These are phyloP conservation scores for Chimonanthus salicifolius DNA, from an alignment of 164 flowering plant species.

Conservation along the genomic window DNA sequence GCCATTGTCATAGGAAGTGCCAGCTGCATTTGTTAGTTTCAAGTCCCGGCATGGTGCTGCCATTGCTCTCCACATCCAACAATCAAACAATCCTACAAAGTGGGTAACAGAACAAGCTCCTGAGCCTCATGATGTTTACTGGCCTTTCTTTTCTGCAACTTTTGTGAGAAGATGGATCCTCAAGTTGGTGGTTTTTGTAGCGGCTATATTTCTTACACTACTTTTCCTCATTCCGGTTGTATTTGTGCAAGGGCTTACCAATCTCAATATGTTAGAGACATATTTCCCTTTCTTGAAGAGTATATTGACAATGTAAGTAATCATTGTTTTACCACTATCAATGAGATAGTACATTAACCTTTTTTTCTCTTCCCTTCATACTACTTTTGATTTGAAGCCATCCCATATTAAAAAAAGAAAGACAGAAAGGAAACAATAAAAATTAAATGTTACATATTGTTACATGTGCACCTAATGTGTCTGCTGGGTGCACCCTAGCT, in stretches of 20 bases:
- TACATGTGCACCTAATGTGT: background rate
- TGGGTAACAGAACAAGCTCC: conserved; percentile 91
- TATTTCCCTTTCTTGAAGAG: conserved; percentile 69
- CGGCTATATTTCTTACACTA: conserved; percentile 49
- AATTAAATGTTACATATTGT: too few species aligned
- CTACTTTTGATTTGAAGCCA: background rate
- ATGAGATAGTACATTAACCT: background rate
- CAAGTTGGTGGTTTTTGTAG: conserved; percentile 54
- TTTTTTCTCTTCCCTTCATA: background rate
- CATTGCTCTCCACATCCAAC: conserved; percentile 55
- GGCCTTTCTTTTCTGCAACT: conserved; percentile 88
- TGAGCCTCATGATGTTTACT: conserved; percentile 79
- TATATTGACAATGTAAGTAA: conserved; percentile 60
- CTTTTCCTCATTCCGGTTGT: conserved; percentile 80
- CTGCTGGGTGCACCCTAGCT: background rate
- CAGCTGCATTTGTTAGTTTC: conserved; percentile 91
- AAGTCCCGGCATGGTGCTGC: conserved; percentile 81
- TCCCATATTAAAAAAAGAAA: background rate
- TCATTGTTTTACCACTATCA: background rate
- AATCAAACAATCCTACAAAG: conserved; percentile 60
- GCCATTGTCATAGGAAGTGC: conserved; percentile 47
- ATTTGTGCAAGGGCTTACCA: conserved; percentile 84
- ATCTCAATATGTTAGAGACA: conserved; percentile 59
- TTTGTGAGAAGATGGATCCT: conserved; percentile 69
- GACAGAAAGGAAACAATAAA: background rate